phyloP scores from a whole-genome alignment of 2,329 filamentous ascomycete genomes.

The Colletotrichum sidae region DNA sequence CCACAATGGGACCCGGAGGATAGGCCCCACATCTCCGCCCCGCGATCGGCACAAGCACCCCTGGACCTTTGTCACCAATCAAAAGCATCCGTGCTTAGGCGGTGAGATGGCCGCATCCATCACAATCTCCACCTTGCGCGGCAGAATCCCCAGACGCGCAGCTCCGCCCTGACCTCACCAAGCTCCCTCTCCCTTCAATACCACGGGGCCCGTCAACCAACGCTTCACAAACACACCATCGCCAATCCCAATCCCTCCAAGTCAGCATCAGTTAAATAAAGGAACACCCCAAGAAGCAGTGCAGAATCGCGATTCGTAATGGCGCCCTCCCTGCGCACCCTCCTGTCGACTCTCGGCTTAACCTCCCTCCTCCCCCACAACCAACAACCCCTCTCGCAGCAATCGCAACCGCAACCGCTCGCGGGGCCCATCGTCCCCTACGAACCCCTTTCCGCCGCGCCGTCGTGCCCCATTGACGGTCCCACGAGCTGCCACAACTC shows the following conservation, averaged over 20 bases:
- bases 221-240: not conserved
- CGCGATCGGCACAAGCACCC: no score
- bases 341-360: constrained; percentile 2
- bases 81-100: no score
- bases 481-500: constrained; percentile 55
- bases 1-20: no score
- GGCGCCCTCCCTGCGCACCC: constrained; percentile 19
- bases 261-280: not conserved
- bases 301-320: no score
- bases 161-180: no score
- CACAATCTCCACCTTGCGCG: no score
- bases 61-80: no score
- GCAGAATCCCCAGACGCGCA: no score
- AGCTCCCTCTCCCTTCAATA: no score
- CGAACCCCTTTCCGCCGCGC: constrained; percentile 49
- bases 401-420: not conserved
- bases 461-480: constrained; percentile 54
- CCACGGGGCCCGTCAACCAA: no score
- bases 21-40: no score
- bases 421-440: constrained; percentile 45
- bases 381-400: constrained; percentile 11
- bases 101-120: no score
- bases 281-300: not conserved
- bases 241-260: not conserved
- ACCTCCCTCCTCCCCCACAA: constrained; percentile 11